Base-by-base conservation (phyloP, 169 alveolate genomes). In the Cryptosporidium ubiquitum region DNA sequence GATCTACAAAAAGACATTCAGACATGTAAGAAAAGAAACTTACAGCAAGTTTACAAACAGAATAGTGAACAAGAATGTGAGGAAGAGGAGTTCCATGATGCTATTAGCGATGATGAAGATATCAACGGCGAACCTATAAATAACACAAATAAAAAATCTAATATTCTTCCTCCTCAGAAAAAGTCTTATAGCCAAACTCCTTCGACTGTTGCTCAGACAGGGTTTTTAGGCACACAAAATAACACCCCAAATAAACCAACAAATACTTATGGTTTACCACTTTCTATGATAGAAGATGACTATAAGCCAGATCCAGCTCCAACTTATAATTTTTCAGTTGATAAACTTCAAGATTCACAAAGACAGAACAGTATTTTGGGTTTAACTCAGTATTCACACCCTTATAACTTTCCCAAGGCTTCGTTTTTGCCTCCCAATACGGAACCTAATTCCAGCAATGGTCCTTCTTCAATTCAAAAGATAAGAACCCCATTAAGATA, bases 401-500 rank as follows among this genome's bases (percentile, higher is more conserved):
- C 89, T 12, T 58, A 79, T 58, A 79, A 61, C 39, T 61, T 79
- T 29, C 58, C 86, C 1, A 60, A 42, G 29, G 33, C 57, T 10
- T 12, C 73, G 16, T 31, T 61, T 14, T 14, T 44, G 31, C 68
- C 89, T 44, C 47, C 74, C 5, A 61, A 23, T 44, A 26, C 47
- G 35, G 79, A 61, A n/a, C 5, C 42, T 58, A 79, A 16, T 33
- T 9, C 55, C 31, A 74, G 29, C 26, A 4, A 10, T 9, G 37
- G 12, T 10, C 70, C 16, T 51, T 57, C 71, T 6, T 73, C 85
- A 18, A 23, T 44, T 23, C 89, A 79, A 26, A 40, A 68, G 20
- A 58, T 79, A 37, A 58, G 89, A 31, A 79, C 89, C 26, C 89
- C 89, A 16, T 29, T 79, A 9, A 79, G 89, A 42, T 79, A 79